Evolutionary conservation across 2,329 filamentous ascomycete species (phyloP).

Genomic region (Shiraia sp.): DNA sequence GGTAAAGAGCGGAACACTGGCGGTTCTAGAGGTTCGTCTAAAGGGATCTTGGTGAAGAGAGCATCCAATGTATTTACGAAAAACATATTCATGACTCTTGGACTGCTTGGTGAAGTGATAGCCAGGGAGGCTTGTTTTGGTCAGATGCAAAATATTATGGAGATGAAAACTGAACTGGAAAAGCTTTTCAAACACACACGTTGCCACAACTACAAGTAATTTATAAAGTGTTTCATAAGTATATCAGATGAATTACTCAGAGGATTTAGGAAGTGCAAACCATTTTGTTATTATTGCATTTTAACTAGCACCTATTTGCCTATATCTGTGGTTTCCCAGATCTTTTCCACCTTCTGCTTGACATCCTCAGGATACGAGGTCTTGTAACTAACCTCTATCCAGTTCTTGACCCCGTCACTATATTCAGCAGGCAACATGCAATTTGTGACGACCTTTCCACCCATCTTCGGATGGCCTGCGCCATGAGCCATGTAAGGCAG

Average conservation of each 20-base stretch:
- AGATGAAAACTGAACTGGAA: too few relatives aligned
- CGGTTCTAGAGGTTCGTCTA: neutral
- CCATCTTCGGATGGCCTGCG: neutral
- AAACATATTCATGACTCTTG: too few relatives aligned
- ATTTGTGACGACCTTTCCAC: slow-evolving; percentile 1
- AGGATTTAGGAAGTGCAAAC: neutral
- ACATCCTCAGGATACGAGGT: slow-evolving; percentile 1
- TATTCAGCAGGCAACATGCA: slow-evolving; percentile 3
- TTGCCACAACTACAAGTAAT: too few relatives aligned
- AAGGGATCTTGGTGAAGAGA: neutral
- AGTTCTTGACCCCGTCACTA: slow-evolving; percentile 1
- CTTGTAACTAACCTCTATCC: slow-evolving; percentile 1
- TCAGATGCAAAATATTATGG: too few relatives aligned
- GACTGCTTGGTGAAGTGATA: too few relatives aligned
- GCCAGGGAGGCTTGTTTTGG: too few relatives aligned
- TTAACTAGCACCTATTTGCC: neutral
- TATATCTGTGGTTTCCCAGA: neutral
- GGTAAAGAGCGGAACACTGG: neutral
- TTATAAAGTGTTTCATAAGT: too few relatives aligned
- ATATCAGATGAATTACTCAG: neutral
- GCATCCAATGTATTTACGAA: too few relatives aligned
- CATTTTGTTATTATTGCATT: too few relatives aligned
- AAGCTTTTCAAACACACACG: too few relatives aligned
- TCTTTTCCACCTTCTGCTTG: neutral
- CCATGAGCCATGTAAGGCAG: slow-evolving; percentile 4